These are phyloP conservation scores for Colletotrichum musae DNA, from an alignment of 2,329 filamentous ascomycete genomes.

Conservation along the genomic window DNA sequence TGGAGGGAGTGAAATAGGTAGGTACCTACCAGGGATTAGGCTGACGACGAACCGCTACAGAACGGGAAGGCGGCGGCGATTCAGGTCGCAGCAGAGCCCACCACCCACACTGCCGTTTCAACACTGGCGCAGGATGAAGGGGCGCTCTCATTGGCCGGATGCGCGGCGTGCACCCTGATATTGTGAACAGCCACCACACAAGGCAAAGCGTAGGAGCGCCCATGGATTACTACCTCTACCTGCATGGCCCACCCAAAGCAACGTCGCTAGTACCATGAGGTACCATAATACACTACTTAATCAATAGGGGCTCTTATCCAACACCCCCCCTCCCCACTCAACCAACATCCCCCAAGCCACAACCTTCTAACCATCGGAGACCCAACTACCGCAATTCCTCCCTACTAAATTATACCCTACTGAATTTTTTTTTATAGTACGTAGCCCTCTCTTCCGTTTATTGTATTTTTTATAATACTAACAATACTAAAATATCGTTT, in stretches of 20 bases:
- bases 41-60: slow-evolving; percentile 1
- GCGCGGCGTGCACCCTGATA: slow-evolving; percentile 3
- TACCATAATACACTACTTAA: no score
- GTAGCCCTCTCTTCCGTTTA: no score
- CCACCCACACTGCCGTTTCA: slow-evolving; percentile 30
- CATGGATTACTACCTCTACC: background rate
- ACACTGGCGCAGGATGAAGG: slow-evolving; percentile 16
- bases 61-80: slow-evolving; percentile 20
- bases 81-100: slow-evolving; percentile 31
- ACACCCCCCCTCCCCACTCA: no score
- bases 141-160: slow-evolving; percentile 11
- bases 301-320: no score
- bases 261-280: background rate
- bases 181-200: background rate
- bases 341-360: no score
- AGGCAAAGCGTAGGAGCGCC: background rate
- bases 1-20: background rate
- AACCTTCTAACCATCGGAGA: no score
- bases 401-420: no score
- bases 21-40: background rate
- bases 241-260: background rate
- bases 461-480: no score
- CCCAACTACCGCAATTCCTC: no score
- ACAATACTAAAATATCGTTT: no score
- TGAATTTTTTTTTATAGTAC: no score